Percentiles rank a stretch among this genome's conserved stretches.
phyloP scores from a whole-genome alignment of 345 rosid species.

The Erysimum cheiranthoides region DNA sequence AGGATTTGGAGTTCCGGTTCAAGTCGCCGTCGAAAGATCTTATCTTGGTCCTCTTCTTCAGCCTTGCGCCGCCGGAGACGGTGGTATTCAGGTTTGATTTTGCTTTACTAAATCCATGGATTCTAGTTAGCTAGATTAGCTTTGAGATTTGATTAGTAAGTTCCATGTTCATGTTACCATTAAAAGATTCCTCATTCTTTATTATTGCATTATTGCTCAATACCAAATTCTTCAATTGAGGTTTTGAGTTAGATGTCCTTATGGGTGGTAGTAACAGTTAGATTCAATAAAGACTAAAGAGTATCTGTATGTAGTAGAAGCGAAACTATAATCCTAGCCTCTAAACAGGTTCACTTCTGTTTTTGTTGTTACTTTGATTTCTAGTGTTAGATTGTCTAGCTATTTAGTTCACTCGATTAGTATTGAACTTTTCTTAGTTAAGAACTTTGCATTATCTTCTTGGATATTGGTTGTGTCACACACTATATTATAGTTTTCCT shows the following conservation, averaged over 20 bases:
- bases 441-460: neutral
- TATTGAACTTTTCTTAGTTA: neutral
- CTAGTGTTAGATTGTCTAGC: neutral
- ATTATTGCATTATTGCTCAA: neutral
- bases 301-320: neutral
- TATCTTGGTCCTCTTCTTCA: conserved; percentile 59
- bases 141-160: neutral
- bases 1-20: conserved; percentile 81
- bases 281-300: neutral
- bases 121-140: neutral
- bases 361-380: neutral
- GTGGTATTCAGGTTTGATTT: conserved; percentile 78
- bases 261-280: conserved; percentile 3
- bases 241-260: neutral
- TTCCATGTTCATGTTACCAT: neutral
- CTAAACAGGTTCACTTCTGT: neutral
- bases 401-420: neutral
- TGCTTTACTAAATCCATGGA: neutral
- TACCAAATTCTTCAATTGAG: neutral
- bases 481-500: neutral
- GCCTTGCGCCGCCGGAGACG: conserved; percentile 68
- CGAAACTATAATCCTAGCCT: neutral
- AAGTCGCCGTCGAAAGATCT: conserved; percentile 69
- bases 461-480: neutral
- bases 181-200: neutral